Evolutionary conservation across 495 filamentous ascomycete species (phyloP).

Genomic region (Trichocladium antarcticum): DNA sequence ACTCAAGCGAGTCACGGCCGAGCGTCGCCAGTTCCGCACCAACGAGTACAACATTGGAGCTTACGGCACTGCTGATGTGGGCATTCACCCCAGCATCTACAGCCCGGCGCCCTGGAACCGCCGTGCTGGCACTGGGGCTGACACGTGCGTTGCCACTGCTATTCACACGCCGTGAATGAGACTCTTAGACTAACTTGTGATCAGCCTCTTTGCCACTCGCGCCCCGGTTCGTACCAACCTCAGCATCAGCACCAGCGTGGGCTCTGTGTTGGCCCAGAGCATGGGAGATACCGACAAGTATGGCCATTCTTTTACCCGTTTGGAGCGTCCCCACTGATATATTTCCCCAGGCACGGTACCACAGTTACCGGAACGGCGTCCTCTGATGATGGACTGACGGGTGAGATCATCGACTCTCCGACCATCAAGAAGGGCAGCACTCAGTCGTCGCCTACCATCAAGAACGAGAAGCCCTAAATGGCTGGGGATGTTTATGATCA

Average conservation of each 20-base stretch:
- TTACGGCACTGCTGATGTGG: constrained; percentile 44
- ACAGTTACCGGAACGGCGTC: constrained; percentile 19
- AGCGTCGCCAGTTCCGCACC: constrained; percentile 82
- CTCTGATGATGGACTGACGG: constrained; percentile 35
- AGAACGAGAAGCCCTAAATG: constrained; percentile 31
- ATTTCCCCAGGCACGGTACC: constrained; percentile 19
- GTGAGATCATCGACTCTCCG: constrained; percentile 42
- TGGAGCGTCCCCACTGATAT: constrained; percentile 17
- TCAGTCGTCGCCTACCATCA: constrained; percentile 39
- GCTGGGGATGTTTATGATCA: constrained; percentile 1
- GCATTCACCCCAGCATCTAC: constrained; percentile 38
- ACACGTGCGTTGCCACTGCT: constrained; percentile 13
- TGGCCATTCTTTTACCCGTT: too few relatives aligned
- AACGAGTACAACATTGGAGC: constrained; percentile 79
- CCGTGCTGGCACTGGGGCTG: constrained; percentile 17
- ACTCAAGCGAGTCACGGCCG: constrained; percentile 85
- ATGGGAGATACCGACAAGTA: constrained; percentile 22
- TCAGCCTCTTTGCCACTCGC: constrained; percentile 22
- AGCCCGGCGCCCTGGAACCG: constrained; percentile 28
- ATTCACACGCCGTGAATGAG: neutral
- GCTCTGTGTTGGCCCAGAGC: constrained; percentile 10
- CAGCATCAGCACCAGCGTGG: constrained; percentile 9
- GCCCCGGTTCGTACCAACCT: constrained; percentile 12
- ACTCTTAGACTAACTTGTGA: constrained; percentile 11
- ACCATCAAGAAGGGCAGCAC: constrained; percentile 40